Evolutionary conservation across 1,139 yeast species (phyloP), one percentile per base, ranked within the genome.

Genomic region (Kodamaea plutei): DNA sequence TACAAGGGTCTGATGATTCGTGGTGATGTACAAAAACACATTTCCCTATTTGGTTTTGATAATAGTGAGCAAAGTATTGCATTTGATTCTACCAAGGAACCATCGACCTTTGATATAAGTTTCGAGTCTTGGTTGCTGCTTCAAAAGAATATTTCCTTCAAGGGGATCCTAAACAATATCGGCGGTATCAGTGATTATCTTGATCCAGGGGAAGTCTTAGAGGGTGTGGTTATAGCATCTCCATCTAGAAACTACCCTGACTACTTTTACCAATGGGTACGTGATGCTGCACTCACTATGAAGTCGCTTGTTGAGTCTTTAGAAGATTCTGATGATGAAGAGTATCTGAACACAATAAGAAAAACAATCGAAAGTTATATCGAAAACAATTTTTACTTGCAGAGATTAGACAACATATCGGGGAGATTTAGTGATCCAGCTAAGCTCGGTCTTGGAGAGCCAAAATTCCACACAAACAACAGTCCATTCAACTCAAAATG

Each of bases 231-330:
- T 4, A 67, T 89, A 39, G 97, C 97, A 1, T 80, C 94, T 6
- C 94, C 95, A 3, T 84, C 95, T 1, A 71, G 54, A 33, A 5
- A 33, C 0, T 41, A 64, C 14, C 97, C 97, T 0, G 71, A 89
- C 55, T 89, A 89, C 53, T 88, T 74, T 46, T 89, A 74, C 50
- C 95, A 84, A 48, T 89, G 98, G 98, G 72, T 77, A 2, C 69
- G 98, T 47, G 98, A 89, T 52, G 78, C 89, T 20, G 96, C 96
- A 1, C 73, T 89, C 30, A 81, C 95, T 1, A 71, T 85, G 31
- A 73, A 77, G 38, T 69, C 93, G 0, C 61, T 89, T 31, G 65
- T 81, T 15, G 70, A 74, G 34, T 63, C 64, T 38, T 60, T 79
- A 37, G 64, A 65, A 25, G 79, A 74, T 36, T 39, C 33, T 5